Evolutionary conservation across 495 filamentous ascomycete species (phyloP).

Genomic region (Cairneyella variabilis): DNA sequence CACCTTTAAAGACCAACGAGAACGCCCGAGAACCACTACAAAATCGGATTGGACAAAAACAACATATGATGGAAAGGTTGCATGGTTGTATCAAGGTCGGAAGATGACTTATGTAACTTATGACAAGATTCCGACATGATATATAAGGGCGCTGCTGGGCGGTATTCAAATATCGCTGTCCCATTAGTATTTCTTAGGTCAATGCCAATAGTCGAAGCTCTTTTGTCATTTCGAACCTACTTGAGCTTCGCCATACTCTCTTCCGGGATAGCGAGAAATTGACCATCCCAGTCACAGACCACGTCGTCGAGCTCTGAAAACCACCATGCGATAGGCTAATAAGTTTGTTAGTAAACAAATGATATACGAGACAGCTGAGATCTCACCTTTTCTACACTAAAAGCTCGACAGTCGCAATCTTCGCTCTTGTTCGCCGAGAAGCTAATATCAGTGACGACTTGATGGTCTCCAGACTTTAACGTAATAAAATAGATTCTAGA

Average conservation of each 20-base stretch:
- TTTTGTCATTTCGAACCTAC: neutral
- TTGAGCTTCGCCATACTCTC: constrained; percentile 1
- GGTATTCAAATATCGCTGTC: neutral
- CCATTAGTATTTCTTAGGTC: neutral
- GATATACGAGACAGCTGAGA: neutral
- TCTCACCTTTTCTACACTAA: constrained; percentile 6
- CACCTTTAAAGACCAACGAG: neutral
- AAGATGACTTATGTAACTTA: neutral
- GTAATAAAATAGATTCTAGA: constrained; percentile 8
- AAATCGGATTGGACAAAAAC: constrained; percentile 8
- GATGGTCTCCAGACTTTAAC: constrained; percentile 1
- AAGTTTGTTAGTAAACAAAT: constrained; percentile 9
- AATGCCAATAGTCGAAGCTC: no score
- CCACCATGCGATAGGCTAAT: constrained; percentile 12
- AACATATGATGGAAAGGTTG: neutral
- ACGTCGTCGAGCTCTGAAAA: constrained; percentile 6
- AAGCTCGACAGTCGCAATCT: neutral
- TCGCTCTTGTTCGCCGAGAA: neutral
- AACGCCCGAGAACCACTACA: neutral
- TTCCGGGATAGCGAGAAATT: neutral
- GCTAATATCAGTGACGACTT: constrained; percentile 11
- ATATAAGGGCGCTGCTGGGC: neutral
- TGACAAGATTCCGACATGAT: neutral
- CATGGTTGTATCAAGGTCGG: neutral
- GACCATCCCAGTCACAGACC: neutral